Percentiles rank a stretch among this genome's conserved stretches.
Conservation (phyloP, 2,329 filamentous ascomycete genomes). For the Pleomassaria siparia region DNA sequence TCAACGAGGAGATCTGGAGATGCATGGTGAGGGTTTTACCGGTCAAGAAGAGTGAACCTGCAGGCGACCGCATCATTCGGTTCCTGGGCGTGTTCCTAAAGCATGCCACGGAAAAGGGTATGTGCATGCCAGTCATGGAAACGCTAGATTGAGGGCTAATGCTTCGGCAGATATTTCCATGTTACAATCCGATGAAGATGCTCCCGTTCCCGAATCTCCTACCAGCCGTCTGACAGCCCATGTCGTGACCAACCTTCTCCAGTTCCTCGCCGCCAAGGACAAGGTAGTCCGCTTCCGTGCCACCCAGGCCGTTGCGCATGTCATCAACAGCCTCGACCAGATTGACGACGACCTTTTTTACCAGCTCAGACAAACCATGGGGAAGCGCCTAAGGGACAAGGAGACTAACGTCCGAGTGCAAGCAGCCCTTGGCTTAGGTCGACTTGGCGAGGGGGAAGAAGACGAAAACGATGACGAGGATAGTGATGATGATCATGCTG, state of each 20-base stretch:
- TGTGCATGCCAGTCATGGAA: slow-evolving; percentile 34
- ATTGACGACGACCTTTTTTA: slow-evolving; percentile 92
- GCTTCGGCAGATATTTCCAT: slow-evolving; percentile 27
- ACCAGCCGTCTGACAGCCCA: slow-evolving; percentile 75
- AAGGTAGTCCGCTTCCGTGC: slow-evolving; percentile 88
- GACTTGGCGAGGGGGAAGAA: slow-evolving; percentile 71
- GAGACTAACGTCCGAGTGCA: slow-evolving; percentile 90
- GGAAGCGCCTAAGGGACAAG: slow-evolving; percentile 89
- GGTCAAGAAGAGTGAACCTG: slow-evolving; percentile 88
- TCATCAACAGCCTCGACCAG: slow-evolving; percentile 88
- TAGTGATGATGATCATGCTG: slow-evolving; percentile 68
- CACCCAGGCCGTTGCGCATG: slow-evolving; percentile 85
- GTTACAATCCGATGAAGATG: slow-evolving; percentile 49
- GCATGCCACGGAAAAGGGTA: slow-evolving; percentile 56
- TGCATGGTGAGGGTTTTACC: slow-evolving; percentile 80
- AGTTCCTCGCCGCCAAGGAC: slow-evolving; percentile 82
- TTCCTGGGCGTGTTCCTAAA: slow-evolving; percentile 88
- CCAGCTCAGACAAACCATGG: slow-evolving; percentile 72
- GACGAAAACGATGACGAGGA: slow-evolving; percentile 63
- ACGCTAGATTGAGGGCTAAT: no score
- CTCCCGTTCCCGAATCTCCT: slow-evolving; percentile 77
- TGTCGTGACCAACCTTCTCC: slow-evolving; percentile 72
- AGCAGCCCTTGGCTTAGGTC: slow-evolving; percentile 85
- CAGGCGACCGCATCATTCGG: slow-evolving; percentile 80
- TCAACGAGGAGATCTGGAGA: slow-evolving; percentile 81